Conservation (phyloP, 1,139 yeast species). For the Meyerozyma carpophila region DNA sequence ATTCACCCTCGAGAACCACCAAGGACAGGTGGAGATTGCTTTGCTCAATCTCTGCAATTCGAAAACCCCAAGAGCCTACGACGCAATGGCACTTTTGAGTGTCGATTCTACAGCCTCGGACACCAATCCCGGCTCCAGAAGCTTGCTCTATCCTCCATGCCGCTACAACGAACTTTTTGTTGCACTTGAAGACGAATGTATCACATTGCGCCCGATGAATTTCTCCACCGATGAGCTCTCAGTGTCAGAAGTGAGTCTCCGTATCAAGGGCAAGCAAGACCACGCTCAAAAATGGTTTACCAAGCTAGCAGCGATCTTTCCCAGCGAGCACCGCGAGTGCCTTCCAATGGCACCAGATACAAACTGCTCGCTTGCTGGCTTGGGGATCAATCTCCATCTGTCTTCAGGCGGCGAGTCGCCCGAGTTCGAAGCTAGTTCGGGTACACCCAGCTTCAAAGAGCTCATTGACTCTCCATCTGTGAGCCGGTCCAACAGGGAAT, state of each 20-base stretch:
- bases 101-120: slow-evolving; percentile 10
- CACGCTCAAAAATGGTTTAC: slow-evolving; percentile 34
- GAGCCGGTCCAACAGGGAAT: slow-evolving; percentile 13
- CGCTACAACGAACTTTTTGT: slow-evolving; percentile 25
- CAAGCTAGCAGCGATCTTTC: slow-evolving; percentile 14
- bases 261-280: slow-evolving; percentile 16
- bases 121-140: slow-evolving; percentile 14
- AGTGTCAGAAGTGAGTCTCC: slow-evolving; percentile 3
- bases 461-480: slow-evolving; percentile 19
- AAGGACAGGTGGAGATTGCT: slow-evolving; percentile 22
- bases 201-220: slow-evolving; percentile 23
- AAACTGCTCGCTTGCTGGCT: slow-evolving; percentile 8
- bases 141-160: slow-evolving; percentile 37
- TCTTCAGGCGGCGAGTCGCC: slow-evolving; percentile 2
- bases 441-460: slow-evolving; percentile 14
- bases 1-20: slow-evolving; percentile 14
- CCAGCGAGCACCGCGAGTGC: slow-evolving; percentile 3
- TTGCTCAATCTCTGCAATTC: slow-evolving; percentile 21
- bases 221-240: slow-evolving; percentile 13
- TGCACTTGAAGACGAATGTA: slow-evolving; percentile 13
- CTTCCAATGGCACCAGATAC: slow-evolving; percentile 3
- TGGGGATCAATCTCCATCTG: not conserved
- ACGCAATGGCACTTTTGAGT: slow-evolving; percentile 36
- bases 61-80: slow-evolving; percentile 16
- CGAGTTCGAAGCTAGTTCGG: slow-evolving; percentile 1